Percentiles rank a stretch among this genome's conserved stretches.
These are phyloP conservation scores for Cyathus striatus DNA, from an alignment of 768 basidiomycete genomes.

Conservation along the genomic window DNA sequence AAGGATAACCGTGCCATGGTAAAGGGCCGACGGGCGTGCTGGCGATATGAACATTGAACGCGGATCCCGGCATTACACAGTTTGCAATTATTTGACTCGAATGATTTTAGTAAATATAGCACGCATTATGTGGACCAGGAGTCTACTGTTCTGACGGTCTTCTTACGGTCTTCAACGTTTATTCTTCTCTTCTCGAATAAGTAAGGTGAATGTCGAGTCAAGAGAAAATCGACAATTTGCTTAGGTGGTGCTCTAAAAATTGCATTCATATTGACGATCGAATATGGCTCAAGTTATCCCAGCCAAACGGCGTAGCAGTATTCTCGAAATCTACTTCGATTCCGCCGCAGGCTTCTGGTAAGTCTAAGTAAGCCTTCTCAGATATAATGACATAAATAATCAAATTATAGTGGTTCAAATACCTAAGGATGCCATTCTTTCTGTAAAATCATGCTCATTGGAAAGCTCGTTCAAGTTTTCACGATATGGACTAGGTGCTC, in stretches of 20 bases:
- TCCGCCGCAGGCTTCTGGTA: conserved; percentile 29
- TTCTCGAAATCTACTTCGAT: conserved; percentile 23
- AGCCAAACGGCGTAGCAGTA: conserved; percentile 29
- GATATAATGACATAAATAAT: no score
- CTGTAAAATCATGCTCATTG: conserved; percentile 50
- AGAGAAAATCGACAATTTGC: conserved; percentile 20
- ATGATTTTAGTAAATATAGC: neutral
- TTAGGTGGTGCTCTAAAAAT: conserved; percentile 46
- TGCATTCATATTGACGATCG: conserved; percentile 40
- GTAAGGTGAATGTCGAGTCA: no score
- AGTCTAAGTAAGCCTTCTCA: conserved; percentile 15
- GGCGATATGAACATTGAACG: conserved; percentile 1
- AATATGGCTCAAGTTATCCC: conserved; percentile 37
- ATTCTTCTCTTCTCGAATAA: no score
- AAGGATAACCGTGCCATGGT: conserved; percentile 18
- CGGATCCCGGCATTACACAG: neutral
- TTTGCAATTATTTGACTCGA: neutral
- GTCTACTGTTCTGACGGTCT: no score
- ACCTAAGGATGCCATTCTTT: conserved; percentile 58
- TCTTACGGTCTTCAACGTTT: no score
- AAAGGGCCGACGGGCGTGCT: neutral
- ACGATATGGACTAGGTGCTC: conserved; percentile 54
- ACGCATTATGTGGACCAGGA: neutral
- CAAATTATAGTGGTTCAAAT: conserved; percentile 58
- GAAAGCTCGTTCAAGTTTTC: conserved; percentile 34